These are phyloP conservation scores for Pharus latifolius DNA, from an alignment of 176 grass and related monocot genomes.

Conservation along the genomic window DNA sequence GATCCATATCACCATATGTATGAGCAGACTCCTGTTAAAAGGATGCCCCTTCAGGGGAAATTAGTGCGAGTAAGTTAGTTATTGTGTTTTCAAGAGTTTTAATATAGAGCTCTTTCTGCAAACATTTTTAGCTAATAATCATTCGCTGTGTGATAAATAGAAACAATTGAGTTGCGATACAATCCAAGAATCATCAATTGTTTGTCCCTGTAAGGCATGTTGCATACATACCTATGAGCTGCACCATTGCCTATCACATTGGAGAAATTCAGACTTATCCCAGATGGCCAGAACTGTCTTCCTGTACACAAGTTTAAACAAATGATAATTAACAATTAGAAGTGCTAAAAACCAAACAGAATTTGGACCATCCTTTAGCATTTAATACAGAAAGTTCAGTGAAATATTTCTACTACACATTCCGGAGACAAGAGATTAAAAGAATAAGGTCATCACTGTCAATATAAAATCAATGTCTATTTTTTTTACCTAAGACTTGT, in stretches of 20 bases:
- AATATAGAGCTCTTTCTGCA: not conserved
- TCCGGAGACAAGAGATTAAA: not conserved
- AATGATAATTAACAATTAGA: not conserved
- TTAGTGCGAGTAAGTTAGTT: not conserved
- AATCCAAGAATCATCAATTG: not conserved
- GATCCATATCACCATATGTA: slow-evolving; percentile 18
- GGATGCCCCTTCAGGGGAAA: not conserved
- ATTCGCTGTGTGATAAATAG: not conserved
- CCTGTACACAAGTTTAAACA: slow-evolving; percentile 26
- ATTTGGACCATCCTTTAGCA: not conserved
- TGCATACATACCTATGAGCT: not conserved
- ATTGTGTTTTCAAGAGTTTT: not conserved
- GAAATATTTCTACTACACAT: not conserved
- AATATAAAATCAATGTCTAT: not conserved
- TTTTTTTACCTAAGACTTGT: not conserved
- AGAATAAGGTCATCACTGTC: not conserved
- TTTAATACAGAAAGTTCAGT: not conserved
- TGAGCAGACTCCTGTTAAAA: slow-evolving; percentile 8
- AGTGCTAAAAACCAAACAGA: not conserved
- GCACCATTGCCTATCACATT: not conserved
- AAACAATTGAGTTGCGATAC: not conserved
- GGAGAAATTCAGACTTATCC: not conserved
- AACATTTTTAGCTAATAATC: not conserved
- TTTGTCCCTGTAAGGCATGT: not conserved
- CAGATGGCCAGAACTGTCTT: slow-evolving; percentile 20